phyloP scores from a whole-genome alignment of 2,329 filamentous ascomycete genomes.

The Dactylellina haptotyla region DNA sequence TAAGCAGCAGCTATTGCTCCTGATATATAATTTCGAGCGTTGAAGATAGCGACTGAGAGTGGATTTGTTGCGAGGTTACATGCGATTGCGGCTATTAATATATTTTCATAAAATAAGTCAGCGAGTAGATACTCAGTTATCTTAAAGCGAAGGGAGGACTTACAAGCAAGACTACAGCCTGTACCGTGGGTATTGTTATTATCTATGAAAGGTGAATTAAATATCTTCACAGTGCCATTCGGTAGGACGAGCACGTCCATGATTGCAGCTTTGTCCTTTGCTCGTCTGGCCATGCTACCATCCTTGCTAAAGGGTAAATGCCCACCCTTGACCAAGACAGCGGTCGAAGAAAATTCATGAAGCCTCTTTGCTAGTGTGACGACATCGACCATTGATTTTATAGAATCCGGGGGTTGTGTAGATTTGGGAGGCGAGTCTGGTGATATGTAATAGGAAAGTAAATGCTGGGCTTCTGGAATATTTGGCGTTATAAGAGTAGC shows the following conservation, averaged over 20 bases:
- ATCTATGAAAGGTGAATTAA: conserved; percentile 76
- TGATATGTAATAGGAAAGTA: conserved; percentile 64
- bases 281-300: conserved; percentile 68
- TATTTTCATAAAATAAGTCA: background rate
- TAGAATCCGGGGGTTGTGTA: conserved; percentile 62
- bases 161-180: conserved; percentile 90
- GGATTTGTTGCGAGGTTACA: conserved; percentile 68
- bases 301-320: conserved; percentile 80
- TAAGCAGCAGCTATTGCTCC: conserved; percentile 70
- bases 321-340: conserved; percentile 89
- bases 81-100: conserved; percentile 68
- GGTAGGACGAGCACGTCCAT: conserved; percentile 79
- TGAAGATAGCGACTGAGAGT: conserved; percentile 66
- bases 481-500: conserved; percentile 80
- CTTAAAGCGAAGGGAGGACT: conserved; percentile 59
- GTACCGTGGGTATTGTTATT: conserved; percentile 92
- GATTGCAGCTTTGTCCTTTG: conserved; percentile 73
- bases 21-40: conserved; percentile 70
- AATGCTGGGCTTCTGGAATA: conserved; percentile 75
- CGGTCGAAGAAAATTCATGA: conserved; percentile 75
- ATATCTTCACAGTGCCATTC: conserved; percentile 66
- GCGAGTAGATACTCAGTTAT: background rate
- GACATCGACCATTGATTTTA: conserved; percentile 55
- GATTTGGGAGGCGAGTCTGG: conserved; percentile 60
- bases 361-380: conserved; percentile 74